Conservation (phyloP, 2,329 filamentous ascomycete species). For the Ophiostoma ips region DNA sequence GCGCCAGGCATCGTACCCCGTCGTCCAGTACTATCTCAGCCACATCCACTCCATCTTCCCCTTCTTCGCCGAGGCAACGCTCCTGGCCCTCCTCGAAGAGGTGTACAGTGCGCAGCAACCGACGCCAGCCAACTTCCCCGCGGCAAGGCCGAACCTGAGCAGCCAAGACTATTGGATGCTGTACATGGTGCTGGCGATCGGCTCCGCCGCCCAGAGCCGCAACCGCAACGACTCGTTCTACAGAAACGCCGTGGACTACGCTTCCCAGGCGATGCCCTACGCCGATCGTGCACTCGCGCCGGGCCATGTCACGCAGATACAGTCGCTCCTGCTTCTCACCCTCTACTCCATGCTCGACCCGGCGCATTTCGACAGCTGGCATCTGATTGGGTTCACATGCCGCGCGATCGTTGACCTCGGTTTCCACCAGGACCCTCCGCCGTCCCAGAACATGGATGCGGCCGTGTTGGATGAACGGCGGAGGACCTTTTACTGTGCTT, state of each 20-base stretch:
- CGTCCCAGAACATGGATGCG: slow-evolving; percentile 52
- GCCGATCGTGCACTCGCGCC: slow-evolving; percentile 75
- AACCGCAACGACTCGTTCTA: slow-evolving; percentile 52
- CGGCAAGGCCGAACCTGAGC: slow-evolving; percentile 34
- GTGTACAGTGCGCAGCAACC: slow-evolving; percentile 54
- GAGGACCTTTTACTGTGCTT: slow-evolving; percentile 80
- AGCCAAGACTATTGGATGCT: slow-evolving; percentile 73
- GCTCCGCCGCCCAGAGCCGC: slow-evolving; percentile 59
- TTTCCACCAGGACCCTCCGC: slow-evolving; percentile 79
- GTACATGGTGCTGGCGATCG: slow-evolving; percentile 79
- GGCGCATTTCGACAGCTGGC: slow-evolving; percentile 86
- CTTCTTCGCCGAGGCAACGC: slow-evolving; percentile 64
- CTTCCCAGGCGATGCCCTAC: slow-evolving; percentile 54
- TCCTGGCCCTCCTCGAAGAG: slow-evolving; percentile 67
- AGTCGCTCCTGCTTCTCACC: slow-evolving; percentile 72
- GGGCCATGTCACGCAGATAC: slow-evolving; percentile 72
- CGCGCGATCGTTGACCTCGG: slow-evolving; percentile 80
- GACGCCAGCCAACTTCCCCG: slow-evolving; percentile 18
- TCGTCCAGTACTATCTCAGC: slow-evolving; percentile 73
- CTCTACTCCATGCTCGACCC: slow-evolving; percentile 86
- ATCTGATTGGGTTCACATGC: slow-evolving; percentile 78
- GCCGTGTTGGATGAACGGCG: slow-evolving; percentile 62
- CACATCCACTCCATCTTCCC: slow-evolving; percentile 72
- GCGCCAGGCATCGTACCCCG: slow-evolving; percentile 49
- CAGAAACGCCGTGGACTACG: slow-evolving; percentile 39